phyloP scores from a whole-genome alignment of 2,329 filamentous ascomycete species.

The Orbilia blumenaviensis region DNA sequence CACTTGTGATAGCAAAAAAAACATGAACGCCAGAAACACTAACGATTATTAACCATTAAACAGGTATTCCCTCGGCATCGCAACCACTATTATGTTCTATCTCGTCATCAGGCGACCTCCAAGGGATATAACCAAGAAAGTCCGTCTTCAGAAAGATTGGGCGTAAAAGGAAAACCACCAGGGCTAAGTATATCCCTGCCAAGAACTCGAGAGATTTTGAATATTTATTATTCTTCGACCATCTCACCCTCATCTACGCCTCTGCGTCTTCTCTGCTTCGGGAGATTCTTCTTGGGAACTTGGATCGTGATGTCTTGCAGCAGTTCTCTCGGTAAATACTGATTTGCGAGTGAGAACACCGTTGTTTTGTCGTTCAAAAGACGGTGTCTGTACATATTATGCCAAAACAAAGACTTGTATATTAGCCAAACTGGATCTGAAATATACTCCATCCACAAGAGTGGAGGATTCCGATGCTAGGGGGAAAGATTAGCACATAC shows the following conservation, averaged over 20 bases:
- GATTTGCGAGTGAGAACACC: conserved; percentile 84
- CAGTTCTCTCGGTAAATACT: conserved; percentile 80
- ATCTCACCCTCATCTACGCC: conserved; percentile 7
- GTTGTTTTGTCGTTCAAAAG: conserved; percentile 76
- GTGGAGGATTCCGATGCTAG: neutral
- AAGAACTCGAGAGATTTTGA: too few relatives aligned
- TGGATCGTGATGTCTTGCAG: conserved; percentile 82
- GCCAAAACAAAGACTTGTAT: conserved; percentile 37
- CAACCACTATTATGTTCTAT: conserved; percentile 94
- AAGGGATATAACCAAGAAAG: conserved; percentile 74
- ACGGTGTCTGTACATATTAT: conserved; percentile 76
- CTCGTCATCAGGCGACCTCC: conserved; percentile 91
- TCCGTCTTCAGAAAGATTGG: conserved; percentile 80
- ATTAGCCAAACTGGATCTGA: conserved; percentile 2
- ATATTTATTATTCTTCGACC: conserved; percentile 55
- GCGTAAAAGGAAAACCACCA: too few relatives aligned
- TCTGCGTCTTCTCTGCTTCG: conserved; percentile 23
- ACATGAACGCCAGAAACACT: neutral
- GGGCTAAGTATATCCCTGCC: too few relatives aligned
- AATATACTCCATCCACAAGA: neutral
- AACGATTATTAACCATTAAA: conserved; percentile 37
- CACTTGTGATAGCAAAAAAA: neutral
- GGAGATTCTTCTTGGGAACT: conserved; percentile 26
- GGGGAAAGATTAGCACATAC: conserved; percentile 66
- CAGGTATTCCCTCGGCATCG: conserved; percentile 85